Conservation (phyloP, 2,329 filamentous ascomycete species). For the Ophiognomonia clavigignenti-juglandacearum region DNA sequence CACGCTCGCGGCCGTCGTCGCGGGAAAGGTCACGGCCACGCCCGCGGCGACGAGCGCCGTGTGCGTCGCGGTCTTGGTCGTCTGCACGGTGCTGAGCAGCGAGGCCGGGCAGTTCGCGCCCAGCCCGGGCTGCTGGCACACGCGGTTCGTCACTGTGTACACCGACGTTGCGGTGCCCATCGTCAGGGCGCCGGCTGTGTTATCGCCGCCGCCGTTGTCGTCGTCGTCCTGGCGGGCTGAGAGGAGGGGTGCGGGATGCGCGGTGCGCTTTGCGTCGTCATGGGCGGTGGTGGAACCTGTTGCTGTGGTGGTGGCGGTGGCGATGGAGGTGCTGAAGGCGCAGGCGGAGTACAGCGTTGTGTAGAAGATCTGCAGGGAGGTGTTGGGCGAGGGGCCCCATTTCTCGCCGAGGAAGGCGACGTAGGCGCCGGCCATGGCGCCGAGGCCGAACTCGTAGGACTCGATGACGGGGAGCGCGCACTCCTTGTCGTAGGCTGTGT, state of each 20-base stretch:
- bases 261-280: too few species aligned
- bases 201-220: slow-evolving; percentile 14
- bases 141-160: slow-evolving; percentile 38
- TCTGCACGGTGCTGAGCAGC: slow-evolving; percentile 38
- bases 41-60: slow-evolving; percentile 36
- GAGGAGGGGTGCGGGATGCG: too few species aligned
- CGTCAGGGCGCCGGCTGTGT: slow-evolving; percentile 17
- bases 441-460: slow-evolving; percentile 46
- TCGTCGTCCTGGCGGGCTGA: slow-evolving; percentile 13
- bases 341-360: slow-evolving; percentile 44
- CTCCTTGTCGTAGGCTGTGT: slow-evolving; percentile 21
- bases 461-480: slow-evolving; percentile 44
- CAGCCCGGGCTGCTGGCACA: slow-evolving; percentile 36
- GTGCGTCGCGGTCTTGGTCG: slow-evolving; percentile 32
- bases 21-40: slow-evolving; percentile 33
- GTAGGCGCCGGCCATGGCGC: slow-evolving; percentile 49
- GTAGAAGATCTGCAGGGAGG: slow-evolving; percentile 46
- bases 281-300: too few species aligned
- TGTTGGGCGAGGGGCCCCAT: slow-evolving; percentile 45
- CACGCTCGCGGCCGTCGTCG: slow-evolving; percentile 27
- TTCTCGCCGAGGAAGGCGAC: slow-evolving; percentile 35
- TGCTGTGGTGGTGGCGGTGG: slow-evolving; percentile 14
- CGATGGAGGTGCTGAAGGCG: slow-evolving; percentile 24
- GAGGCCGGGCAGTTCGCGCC: slow-evolving; percentile 48
- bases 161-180: slow-evolving; percentile 31